These are phyloP conservation scores for Zizania palustris DNA, from an alignment of 202 grass and related monocot species.

Conservation along the genomic window DNA sequence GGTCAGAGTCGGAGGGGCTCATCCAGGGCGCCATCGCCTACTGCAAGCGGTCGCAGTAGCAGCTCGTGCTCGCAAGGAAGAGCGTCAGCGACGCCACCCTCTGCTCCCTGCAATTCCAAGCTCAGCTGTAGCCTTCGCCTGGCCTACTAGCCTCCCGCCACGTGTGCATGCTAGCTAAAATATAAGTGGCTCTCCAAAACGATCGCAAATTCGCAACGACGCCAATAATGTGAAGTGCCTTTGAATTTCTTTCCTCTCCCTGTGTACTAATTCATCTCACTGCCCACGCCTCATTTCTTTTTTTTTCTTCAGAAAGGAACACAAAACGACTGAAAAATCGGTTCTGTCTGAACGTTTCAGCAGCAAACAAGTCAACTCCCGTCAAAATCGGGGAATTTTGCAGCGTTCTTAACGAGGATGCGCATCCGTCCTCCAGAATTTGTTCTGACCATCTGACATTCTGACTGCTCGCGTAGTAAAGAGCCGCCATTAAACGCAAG, in stretches of 20 bases:
- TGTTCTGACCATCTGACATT: slow-evolving; percentile 21
- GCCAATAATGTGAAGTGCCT: slow-evolving; percentile 47
- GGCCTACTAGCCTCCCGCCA: slow-evolving; percentile 16
- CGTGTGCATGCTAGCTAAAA: slow-evolving; percentile 45
- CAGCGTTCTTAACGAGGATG: background rate
- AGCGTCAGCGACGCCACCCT: slow-evolving; percentile 62
- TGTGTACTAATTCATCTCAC: background rate
- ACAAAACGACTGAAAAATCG: background rate
- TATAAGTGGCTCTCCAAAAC: slow-evolving; percentile 2
- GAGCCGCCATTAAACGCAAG: background rate
- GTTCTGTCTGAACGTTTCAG: background rate
- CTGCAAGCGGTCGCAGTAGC: slow-evolving; percentile 90
- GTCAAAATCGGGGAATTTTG: background rate
- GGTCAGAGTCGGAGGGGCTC: slow-evolving; percentile 80
- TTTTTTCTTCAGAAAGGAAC: background rate
- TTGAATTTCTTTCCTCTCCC: background rate
- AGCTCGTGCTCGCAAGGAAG: slow-evolving; percentile 64
- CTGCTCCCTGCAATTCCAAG: slow-evolving; percentile 25
- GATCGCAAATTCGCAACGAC: slow-evolving; percentile 5
- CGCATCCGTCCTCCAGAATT: slow-evolving; percentile 8
- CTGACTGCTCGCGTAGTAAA: slow-evolving; percentile 38
- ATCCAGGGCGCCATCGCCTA: slow-evolving; percentile 94
- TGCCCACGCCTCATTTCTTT: background rate
- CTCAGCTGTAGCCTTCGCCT: background rate
- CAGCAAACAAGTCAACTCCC: background rate